These are phyloP conservation scores for Penicillium decumbens DNA, from an alignment of 2,329 filamentous ascomycete genomes.

Conservation along the genomic window DNA sequence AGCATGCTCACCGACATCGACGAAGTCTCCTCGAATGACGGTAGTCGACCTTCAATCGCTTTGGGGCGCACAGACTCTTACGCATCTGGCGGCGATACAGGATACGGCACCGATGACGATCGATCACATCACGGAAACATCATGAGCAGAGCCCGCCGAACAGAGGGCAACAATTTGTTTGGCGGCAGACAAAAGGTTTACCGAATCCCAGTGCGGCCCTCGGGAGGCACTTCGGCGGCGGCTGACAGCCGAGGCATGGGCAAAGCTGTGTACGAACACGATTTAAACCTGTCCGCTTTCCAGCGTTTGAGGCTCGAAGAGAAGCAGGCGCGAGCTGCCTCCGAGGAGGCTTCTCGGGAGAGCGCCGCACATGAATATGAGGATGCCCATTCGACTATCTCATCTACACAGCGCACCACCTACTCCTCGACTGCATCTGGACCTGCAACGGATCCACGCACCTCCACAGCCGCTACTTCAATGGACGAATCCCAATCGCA, in stretches of 20 bases:
- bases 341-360: slow-evolving; percentile 38
- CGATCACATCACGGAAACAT: slow-evolving; percentile 61
- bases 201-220: slow-evolving; percentile 61
- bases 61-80: slow-evolving; percentile 62
- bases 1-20: slow-evolving; percentile 74
- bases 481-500: slow-evolving; percentile 57
- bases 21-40: slow-evolving; percentile 77
- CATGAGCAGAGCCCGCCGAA: slow-evolving; percentile 77
- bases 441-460: slow-evolving; percentile 63
- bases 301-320: slow-evolving; percentile 62
- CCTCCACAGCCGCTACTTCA: slow-evolving; percentile 85
- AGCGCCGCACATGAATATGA: slow-evolving; percentile 39
- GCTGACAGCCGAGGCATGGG: slow-evolving; percentile 47
- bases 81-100: slow-evolving; percentile 54
- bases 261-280: slow-evolving; percentile 76
- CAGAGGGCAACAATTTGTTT: slow-evolving; percentile 88
- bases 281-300: slow-evolving; percentile 77
- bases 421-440: slow-evolving; percentile 76
- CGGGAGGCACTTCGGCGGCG: slow-evolving; percentile 28
- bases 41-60: slow-evolving; percentile 55
- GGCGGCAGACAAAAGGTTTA: slow-evolving; percentile 95
- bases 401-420: slow-evolving; percentile 68
- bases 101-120: slow-evolving; percentile 60
- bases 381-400: slow-evolving; percentile 54
- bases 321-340: slow-evolving; percentile 47